A percentile compares a stretch with the other conserved stretches of the same genome.
Conservation (phyloP, 176 grass and related monocot genomes). For the Guadua angustifolia region DNA sequence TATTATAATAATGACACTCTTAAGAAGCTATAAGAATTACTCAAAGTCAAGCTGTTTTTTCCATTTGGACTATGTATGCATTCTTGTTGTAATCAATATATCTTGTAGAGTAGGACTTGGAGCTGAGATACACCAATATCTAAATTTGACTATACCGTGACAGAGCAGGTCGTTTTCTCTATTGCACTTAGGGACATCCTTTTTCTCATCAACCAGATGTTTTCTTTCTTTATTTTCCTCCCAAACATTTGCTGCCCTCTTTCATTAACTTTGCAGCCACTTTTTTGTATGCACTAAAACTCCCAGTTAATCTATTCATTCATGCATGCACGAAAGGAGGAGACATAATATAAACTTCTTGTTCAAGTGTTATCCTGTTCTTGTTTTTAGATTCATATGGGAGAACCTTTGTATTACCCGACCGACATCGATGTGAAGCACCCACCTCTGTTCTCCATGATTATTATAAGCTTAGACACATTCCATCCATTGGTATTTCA, state of each 20-base stretch:
- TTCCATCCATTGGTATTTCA: too few relatives aligned
- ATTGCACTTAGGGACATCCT: constrained; percentile 21
- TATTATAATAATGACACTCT: constrained; percentile 17
- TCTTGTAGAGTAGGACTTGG: constrained; percentile 27
- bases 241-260: constrained; percentile 17
- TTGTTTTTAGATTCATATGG: too few relatives aligned
- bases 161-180: constrained; percentile 82
- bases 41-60: constrained; percentile 20
- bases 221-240: neutral
- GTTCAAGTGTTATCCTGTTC: too few relatives aligned
- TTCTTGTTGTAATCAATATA: neutral
- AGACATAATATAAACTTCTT: too few relatives aligned
- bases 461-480: too few relatives aligned
- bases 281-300: neutral
- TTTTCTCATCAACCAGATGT: constrained; percentile 20
- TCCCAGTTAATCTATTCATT: constrained; percentile 23
- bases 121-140: constrained; percentile 31
- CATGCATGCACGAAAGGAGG: constrained; percentile 10
- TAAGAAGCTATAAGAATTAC: neutral
- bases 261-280: neutral
- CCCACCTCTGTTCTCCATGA: too few relatives aligned
- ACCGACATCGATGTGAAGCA: too few relatives aligned
- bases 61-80: constrained; percentile 18
- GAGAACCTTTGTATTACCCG: too few relatives aligned
- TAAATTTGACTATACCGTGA: constrained; percentile 47